Base-by-base conservation (phyloP, 1,139 yeast species). In the Diutina siamensis region DNA sequence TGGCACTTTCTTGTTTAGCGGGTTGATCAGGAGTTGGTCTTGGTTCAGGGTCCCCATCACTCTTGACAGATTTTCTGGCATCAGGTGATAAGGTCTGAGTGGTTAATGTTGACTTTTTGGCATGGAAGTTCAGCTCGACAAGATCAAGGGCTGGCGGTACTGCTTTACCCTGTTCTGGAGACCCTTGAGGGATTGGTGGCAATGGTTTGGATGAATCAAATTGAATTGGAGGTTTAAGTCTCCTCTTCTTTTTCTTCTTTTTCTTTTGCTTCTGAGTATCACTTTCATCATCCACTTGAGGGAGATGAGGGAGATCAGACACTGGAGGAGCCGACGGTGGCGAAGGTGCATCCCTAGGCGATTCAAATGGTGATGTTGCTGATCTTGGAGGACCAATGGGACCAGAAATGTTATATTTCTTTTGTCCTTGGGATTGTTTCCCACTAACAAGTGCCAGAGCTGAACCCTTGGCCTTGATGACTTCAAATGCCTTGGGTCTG, bases 131-230 rank as follows among this genome's bases (percentile, higher is more conserved):
- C 32, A 22, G 31, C 15, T 38, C 32, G 4, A 38, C 42, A 25
- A 38, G 25, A n/a, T 38, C 33, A 9, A 38, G 20, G 3, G 32
- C 4, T 2, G 42, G 42, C 2, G 42, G 42, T 3, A 15, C 32
- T 13, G 17, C 21, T 9, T 18, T 27, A 4, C 40, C 28, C 9
- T n/a, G 31, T 12, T 38, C 32, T 7, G 42, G 42, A 3, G 42
- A 25, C n/a, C 32, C 32, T 15, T 38, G 42, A 4, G 42, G 42
- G 15, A 25, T 38, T 3, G 42, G 42, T 5, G 42, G 42, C n/a
- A 38, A 25, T 4, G 42, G 42, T 17, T 38, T 38, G n/a, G 32
- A 25, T 17, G 31, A 21, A 17, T 38, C 42, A 12, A 38, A 38
- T 18, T 38, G 42, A 10, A 38, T 38, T 8, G 42, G 42, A 1